Evolutionary conservation across 345 rosid species (phyloP), one percentile per base, ranked within the genome.

Genomic region (Firmiana major): DNA sequence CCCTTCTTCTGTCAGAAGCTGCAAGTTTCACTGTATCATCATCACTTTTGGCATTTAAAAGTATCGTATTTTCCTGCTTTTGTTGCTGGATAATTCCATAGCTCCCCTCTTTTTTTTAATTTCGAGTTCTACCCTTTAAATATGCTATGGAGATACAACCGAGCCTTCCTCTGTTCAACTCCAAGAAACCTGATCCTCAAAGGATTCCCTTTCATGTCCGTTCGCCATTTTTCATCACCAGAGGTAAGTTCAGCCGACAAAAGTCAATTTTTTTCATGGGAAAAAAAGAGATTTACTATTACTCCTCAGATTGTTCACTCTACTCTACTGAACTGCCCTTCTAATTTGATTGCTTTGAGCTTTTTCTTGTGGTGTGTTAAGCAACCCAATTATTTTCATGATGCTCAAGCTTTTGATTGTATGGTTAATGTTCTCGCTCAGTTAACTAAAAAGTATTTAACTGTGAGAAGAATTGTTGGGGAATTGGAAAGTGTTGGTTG

Each of bases 311-410:
- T 75, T 24, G 93, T 91, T 16, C 81, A 81, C 40, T 86, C 89
- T 42, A 40, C 86, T 28, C 53, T 91, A 22, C 28, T 83, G 75
- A 64, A 80, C 63, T 91, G 91, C 79, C 79, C 90, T 10, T 80
- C 88, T 77, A 92, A 90, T 82, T 88, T 93, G 77, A 78, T 89
- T 60, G 79, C 94, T 15, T 80, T 91, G 79, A 84, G 84, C 69
- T 83, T 85, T 79, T 93, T 93, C 81, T 73, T 93, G 67, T 88
- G 87, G 88, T 86, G 90, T 77, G 89, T 93, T 53, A 81, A 73
- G 83, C 92, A 87, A 26, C 81, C 75, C 43, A 71, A 85, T 75
- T 87, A 87, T 80, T 90, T 85, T 79, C 94, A 86, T 86, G 83
- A 86, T 63, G 72, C 64, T 38, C 75, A 71, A 75, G 87, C 91